Percentiles rank a stretch among this genome's conserved stretches.
phyloP scores from a whole-genome alignment of 2,329 filamentous ascomycete species.

The Thielaviopsis cerberus region DNA sequence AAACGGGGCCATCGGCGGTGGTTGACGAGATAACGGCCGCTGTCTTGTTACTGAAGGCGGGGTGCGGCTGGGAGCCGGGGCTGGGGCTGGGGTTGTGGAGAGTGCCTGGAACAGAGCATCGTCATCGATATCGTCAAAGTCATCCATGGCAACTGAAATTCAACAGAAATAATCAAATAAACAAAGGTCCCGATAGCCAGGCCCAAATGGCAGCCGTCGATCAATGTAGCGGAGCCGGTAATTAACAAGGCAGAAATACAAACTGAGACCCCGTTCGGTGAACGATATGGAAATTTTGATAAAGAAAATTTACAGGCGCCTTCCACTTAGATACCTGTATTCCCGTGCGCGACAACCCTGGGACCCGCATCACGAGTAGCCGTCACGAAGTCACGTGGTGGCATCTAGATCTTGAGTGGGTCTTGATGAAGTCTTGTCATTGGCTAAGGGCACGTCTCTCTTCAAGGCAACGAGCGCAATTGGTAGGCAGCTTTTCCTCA shows the following conservation, averaged over 20 bases:
- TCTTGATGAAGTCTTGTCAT: background rate
- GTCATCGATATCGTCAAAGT: conserved; percentile 41
- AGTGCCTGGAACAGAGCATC: conserved; percentile 45
- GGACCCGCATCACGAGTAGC: background rate
- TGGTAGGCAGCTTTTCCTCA: background rate
- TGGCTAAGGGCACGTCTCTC: background rate
- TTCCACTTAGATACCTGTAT: background rate
- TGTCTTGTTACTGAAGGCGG: background rate
- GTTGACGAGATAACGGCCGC: background rate
- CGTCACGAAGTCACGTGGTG: background rate
- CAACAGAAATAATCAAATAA: background rate
- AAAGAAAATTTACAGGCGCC: background rate
- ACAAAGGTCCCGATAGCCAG: background rate
- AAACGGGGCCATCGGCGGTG: background rate
- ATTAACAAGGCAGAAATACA: background rate
- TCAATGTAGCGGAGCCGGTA: background rate
- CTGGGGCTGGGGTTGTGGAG: background rate
- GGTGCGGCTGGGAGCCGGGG: background rate
- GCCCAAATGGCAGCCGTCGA: background rate
- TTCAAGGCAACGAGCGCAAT: background rate
- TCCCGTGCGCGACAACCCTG: background rate
- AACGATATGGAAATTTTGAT: background rate
- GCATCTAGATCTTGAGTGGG: background rate
- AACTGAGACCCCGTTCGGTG: background rate
- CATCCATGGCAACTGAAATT: conserved; percentile 15